These are phyloP conservation scores for Leccinum rimulosum DNA, from an alignment of 768 basidiomycete species.

Conservation along the genomic window DNA sequence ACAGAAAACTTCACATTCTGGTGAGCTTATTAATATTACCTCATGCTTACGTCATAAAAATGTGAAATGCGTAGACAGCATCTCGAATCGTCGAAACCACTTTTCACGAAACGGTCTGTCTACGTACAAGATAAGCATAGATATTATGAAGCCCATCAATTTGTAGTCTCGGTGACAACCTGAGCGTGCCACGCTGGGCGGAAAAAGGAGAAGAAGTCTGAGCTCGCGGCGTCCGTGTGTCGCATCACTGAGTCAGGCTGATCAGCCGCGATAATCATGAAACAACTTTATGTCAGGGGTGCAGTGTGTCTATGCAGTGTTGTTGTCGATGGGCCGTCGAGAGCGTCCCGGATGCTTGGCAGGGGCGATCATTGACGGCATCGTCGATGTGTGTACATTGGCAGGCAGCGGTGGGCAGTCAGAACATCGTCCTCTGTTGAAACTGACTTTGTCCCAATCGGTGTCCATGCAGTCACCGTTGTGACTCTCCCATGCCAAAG, in stretches of 20 bases:
- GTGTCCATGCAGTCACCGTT: not conserved
- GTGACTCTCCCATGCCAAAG: slow-evolving; percentile 10
- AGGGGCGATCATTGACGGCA: not conserved
- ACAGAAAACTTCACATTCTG: too few species aligned
- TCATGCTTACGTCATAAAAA: too few species aligned
- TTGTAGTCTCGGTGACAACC: too few species aligned
- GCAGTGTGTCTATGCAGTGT: not conserved
- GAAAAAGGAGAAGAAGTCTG: not conserved
- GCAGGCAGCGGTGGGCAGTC: not conserved
- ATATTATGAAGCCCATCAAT: too few species aligned
- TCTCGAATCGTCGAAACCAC: too few species aligned
- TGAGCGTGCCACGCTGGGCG: not conserved
- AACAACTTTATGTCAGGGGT: not conserved
- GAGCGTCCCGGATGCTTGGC: not conserved
- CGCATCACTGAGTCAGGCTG: too few species aligned
- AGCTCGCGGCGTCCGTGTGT: not conserved
- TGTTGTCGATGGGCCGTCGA: not conserved
- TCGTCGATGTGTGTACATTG: not conserved
- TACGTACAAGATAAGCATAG: too few species aligned
- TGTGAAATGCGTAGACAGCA: too few species aligned
- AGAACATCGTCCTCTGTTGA: not conserved
- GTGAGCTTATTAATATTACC: too few species aligned
- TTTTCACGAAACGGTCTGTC: too few species aligned
- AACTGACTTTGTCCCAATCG: slow-evolving; percentile 1
- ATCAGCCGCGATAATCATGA: not conserved